Percentiles rank a stretch among this genome's conserved stretches.
phyloP scores from a whole-genome alignment of 2,329 filamentous ascomycete species.

The Nothophaeocryptopus gaeumannii region DNA sequence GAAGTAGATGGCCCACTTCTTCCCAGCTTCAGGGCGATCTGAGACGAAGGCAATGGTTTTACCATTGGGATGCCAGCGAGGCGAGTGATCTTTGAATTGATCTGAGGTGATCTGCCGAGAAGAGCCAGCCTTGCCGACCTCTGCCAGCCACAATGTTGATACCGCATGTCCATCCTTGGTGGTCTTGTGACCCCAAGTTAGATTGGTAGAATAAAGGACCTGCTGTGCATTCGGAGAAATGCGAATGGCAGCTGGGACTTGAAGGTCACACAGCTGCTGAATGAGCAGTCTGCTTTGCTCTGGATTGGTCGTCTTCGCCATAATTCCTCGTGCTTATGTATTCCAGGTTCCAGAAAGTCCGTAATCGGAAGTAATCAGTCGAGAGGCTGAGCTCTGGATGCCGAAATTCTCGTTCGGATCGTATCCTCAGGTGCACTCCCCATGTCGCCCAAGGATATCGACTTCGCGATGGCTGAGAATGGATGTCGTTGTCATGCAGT shows the following conservation, averaged over 20 bases:
- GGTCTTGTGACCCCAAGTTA: slow-evolving; percentile 19
- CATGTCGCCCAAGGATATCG: too few relatives aligned
- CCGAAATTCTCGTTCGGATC: too few relatives aligned
- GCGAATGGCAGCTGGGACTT: slow-evolving; percentile 25
- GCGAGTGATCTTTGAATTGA: slow-evolving; percentile 25
- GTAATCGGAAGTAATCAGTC: too few relatives aligned
- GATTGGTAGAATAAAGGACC: slow-evolving; percentile 28
- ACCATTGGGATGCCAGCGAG: slow-evolving; percentile 31
- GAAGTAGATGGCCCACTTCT: slow-evolving; percentile 34
- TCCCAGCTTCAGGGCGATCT: slow-evolving; percentile 32
- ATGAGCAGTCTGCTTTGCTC: slow-evolving; percentile 3
- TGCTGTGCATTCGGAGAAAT: slow-evolving; percentile 26
- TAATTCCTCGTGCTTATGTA: not conserved
- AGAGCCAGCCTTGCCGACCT: slow-evolving; percentile 25
- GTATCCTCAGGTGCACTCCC: too few relatives aligned
- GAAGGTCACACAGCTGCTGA: slow-evolving; percentile 24
- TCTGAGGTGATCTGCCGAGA: slow-evolving; percentile 30
- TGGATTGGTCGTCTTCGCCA: not conserved
- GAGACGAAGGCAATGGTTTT: slow-evolving; percentile 36
- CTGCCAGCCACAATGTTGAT: slow-evolving; percentile 31
- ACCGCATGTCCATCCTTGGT: slow-evolving; percentile 17
- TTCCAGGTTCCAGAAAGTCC: not conserved
- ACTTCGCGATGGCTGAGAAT: too few relatives aligned
- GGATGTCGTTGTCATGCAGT: too few relatives aligned
- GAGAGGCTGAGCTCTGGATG: too few relatives aligned